These are phyloP conservation scores for Papiliotrema nemorosa DNA, from an alignment of 1,284 basidiomycete genomes.

Conservation along the genomic window DNA sequence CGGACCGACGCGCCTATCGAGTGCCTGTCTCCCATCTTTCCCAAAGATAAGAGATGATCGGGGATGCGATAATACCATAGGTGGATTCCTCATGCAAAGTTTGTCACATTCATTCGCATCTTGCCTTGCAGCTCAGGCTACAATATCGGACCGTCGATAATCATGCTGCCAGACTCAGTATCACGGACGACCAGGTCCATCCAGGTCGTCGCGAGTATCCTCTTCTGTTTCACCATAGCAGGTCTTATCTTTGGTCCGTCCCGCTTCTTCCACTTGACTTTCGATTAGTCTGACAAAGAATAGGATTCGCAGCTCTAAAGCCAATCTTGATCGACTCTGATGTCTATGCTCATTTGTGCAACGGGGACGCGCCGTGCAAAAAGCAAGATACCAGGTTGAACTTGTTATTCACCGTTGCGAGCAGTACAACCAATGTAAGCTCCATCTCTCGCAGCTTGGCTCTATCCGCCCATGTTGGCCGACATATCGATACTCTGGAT, in stretches of 20 bases:
- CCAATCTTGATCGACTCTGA: constrained; percentile 26
- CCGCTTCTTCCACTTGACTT: background rate
- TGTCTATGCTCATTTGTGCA: constrained; percentile 28
- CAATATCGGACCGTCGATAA: too few relatives aligned
- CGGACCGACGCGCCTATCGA: too few relatives aligned
- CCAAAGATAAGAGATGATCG: too few relatives aligned
- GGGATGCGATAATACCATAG: too few relatives aligned
- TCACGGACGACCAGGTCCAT: constrained; percentile 9
- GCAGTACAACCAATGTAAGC: constrained; percentile 44
- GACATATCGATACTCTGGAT: too few relatives aligned
- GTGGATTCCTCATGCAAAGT: too few relatives aligned
- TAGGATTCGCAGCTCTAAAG: constrained; percentile 34
- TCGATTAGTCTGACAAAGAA: background rate
- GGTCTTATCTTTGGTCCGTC: constrained; percentile 33
- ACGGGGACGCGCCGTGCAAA: constrained; percentile 14
- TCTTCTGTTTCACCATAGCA: constrained; percentile 32
- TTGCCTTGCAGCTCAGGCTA: too few relatives aligned
- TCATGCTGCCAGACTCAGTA: constrained; percentile 10
- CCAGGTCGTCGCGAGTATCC: constrained; percentile 22
- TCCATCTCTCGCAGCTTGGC: too few relatives aligned
- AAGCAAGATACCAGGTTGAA: constrained; percentile 38
- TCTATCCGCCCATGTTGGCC: background rate
- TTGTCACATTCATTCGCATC: too few relatives aligned
- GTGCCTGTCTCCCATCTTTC: too few relatives aligned
- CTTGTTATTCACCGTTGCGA: constrained; percentile 44